These are phyloP conservation scores for Suhomyces maxii DNA, from an alignment of 1,139 yeast genomes.

Conservation along the genomic window DNA sequence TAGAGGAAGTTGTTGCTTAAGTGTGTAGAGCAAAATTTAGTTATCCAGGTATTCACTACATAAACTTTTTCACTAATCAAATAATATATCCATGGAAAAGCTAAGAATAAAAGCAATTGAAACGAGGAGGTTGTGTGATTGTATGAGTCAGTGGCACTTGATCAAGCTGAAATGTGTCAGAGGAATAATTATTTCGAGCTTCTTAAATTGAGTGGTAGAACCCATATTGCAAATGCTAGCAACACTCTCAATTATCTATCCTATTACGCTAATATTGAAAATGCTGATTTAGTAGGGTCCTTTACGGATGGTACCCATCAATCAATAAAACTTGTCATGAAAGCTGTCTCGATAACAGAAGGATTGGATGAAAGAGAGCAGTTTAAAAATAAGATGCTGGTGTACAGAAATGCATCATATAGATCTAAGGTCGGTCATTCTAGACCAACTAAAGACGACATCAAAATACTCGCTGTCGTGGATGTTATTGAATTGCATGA, in stretches of 20 bases:
- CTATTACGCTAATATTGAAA: not conserved
- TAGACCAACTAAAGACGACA: not conserved
- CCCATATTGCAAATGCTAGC: not conserved
- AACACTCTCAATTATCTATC: not conserved
- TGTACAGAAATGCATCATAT: not conserved
- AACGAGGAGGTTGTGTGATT: too few relatives aligned
- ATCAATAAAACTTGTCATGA: not conserved
- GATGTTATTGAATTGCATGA: not conserved
- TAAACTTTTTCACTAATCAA: too few relatives aligned
- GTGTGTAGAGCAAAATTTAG: too few relatives aligned
- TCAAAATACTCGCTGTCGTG: not conserved
- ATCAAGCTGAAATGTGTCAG: too few relatives aligned
- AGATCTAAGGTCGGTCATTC: not conserved
- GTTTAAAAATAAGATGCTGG: not conserved
- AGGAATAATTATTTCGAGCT: not conserved
- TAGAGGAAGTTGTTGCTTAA: not conserved
- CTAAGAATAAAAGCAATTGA: too few relatives aligned
- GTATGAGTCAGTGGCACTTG: too few relatives aligned
- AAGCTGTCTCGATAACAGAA: not conserved
- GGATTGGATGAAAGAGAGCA: slow-evolving; percentile 1
- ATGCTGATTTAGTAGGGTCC: not conserved
- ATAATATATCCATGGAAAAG: too few relatives aligned
- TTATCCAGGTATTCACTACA: too few relatives aligned
- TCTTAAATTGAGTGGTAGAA: not conserved
- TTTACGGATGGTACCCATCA: not conserved